Evolutionary conservation across 1,284 basidiomycete species (phyloP).

Genomic region (Tilletia walkeri): DNA sequence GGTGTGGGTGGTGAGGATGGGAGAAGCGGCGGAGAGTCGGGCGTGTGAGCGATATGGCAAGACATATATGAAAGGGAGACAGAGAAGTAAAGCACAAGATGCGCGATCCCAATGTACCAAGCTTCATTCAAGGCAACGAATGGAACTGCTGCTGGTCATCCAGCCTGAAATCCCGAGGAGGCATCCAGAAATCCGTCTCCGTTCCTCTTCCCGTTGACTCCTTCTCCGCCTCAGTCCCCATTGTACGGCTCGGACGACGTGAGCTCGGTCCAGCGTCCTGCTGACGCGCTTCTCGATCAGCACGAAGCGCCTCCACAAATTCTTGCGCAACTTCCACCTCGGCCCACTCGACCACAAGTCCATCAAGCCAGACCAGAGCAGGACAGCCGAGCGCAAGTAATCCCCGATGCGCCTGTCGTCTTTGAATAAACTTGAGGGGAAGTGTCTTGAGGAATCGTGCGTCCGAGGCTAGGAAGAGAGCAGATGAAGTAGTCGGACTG

Average conservation of each 20-base stretch:
- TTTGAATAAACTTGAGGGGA: slow-evolving; percentile 31
- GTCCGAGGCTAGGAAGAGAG: slow-evolving; percentile 40
- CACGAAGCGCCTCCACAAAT: slow-evolving; percentile 24
- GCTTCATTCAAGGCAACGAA: not conserved
- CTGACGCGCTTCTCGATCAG: not conserved
- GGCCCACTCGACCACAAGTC: slow-evolving; percentile 37
- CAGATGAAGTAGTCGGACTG: not conserved
- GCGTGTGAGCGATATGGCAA: too few relatives aligned
- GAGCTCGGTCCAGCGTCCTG: not conserved
- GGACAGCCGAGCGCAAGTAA: slow-evolving; percentile 50
- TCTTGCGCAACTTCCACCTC: slow-evolving; percentile 43
- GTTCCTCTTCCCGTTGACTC: not conserved
- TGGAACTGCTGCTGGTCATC: slow-evolving; percentile 1
- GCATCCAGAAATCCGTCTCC: slow-evolving; percentile 13
- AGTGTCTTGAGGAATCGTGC: slow-evolving; percentile 43
- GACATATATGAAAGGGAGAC: too few relatives aligned
- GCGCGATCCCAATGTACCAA: not conserved
- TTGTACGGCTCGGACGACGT: not conserved
- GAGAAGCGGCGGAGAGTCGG: too few relatives aligned
- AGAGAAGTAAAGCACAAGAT: not conserved
- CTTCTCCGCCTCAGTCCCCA: not conserved
- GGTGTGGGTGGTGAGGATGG: too few relatives aligned
- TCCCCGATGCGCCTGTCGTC: slow-evolving; percentile 47
- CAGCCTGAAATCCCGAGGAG: not conserved
- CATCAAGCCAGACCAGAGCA: slow-evolving; percentile 49